Base-by-base conservation (phyloP, 176 grass and related monocot species). In the Raddia guianensis region DNA sequence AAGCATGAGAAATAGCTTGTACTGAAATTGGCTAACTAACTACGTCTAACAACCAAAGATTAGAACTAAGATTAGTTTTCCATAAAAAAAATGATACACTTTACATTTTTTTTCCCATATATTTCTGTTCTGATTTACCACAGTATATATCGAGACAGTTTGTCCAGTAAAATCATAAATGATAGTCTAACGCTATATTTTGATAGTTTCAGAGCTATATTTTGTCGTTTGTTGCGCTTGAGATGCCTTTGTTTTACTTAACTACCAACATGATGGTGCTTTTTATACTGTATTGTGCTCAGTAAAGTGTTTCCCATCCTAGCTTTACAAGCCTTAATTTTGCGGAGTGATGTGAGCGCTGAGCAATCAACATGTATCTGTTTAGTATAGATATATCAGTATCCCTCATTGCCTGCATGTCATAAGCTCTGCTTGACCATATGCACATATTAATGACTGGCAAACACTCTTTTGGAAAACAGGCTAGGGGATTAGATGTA, bases 401-500 rank as follows among this genome's bases (percentile, higher is more conserved):
- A 72, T 10, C 12, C 27, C 15, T 61, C 16, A 33, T 11, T 58
- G 16, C 5, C 5, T 82, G 18, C 4, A 12, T 10, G 8, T 74
- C 32, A 60, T 83, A 33, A 50, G 32, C 12, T 66, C 43, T 76
- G 6, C 43, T 32, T 63, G 20, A 63, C 42, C 12, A 6, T 46
- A 65, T 56, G 40, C 54, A 37, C 56, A 55, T 47, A 64, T 72
- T 46, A 51, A 74, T 18, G 20, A 65, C 75, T 78, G 53, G 65
- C 37, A 63, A 70, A 76, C 66, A 27, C n/a, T n/a, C 7, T 33
- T 70, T 68, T 20, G 9, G 16, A 86, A 81, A 72, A 63, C 76
- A 94, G 91, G 94, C 94, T 61, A 89, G 94, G 78, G 94, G 94
- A 66, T 87, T 97, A 83, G 94, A 97, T 87, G 94, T 97, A 54